Conservation (phyloP, 495 filamentous ascomycete species). For the Penicillium alfredii region DNA sequence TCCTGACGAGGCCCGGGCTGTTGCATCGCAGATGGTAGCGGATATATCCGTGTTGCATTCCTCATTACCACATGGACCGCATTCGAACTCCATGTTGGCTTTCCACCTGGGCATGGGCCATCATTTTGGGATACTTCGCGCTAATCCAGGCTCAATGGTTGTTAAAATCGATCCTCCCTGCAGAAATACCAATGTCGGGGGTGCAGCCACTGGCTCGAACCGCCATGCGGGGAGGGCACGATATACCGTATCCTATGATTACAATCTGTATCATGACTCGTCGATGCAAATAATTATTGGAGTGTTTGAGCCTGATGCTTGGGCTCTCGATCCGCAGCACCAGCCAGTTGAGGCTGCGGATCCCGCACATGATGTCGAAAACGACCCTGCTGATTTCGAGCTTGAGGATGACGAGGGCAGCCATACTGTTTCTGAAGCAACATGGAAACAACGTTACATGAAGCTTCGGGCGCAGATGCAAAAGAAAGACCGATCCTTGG, state of each 20-base stretch:
- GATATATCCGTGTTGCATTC: conserved; percentile 27
- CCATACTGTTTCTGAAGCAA: conserved; percentile 22
- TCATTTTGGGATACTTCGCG: conserved; percentile 28
- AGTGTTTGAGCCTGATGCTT: conserved; percentile 17
- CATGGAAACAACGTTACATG: conserved; percentile 42
- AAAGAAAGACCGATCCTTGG: conserved; percentile 46
- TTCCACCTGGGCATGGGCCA: conserved; percentile 38
- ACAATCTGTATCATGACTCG: conserved; percentile 23
- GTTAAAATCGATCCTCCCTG: conserved; percentile 18
- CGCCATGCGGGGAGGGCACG: background rate
- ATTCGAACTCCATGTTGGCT: conserved; percentile 25
- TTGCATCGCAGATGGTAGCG: conserved; percentile 32
- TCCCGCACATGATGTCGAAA: conserved; percentile 14
- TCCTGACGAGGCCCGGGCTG: conserved; percentile 26
- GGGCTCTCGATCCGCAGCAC: conserved; percentile 5
- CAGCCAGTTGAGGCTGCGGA: conserved; percentile 5
- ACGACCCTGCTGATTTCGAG: conserved; percentile 25
- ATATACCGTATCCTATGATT: conserved; percentile 30
- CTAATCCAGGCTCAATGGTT: conserved; percentile 17
- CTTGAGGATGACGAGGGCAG: conserved; percentile 28
- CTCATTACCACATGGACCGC: conserved; percentile 17
- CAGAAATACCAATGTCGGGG: background rate
- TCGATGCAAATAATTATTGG: conserved; percentile 29
- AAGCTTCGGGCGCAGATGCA: conserved; percentile 45
- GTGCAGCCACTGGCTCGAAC: background rate